These are phyloP conservation scores for Sarcocystis neurona DNA, from an alignment of 169 alveolate species.

Conservation along the genomic window DNA sequence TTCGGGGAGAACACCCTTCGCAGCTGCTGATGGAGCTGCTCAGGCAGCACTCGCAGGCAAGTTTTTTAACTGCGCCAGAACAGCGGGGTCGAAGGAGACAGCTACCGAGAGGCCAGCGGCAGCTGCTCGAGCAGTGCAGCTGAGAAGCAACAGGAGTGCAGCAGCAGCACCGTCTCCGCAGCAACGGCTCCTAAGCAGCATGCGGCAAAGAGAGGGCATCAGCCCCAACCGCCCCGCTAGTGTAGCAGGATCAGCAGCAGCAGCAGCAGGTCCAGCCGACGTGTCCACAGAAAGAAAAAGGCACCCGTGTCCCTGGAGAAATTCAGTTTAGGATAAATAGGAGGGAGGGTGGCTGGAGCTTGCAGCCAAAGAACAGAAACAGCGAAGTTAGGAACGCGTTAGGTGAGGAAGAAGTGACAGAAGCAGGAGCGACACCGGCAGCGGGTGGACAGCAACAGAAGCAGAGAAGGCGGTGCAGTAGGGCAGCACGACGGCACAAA, in stretches of 20 bases:
- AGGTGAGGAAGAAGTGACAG: no score
- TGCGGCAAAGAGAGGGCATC: background rate
- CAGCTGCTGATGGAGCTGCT: constrained; percentile 26
- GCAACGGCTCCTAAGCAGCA: background rate
- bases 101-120: background rate
- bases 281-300: background rate
- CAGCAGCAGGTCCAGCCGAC: constrained; percentile 1
- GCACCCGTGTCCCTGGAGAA: no score
- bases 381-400: no score
- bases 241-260: constrained; percentile 4
- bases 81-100: background rate
- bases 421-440: no score
- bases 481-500: no score
- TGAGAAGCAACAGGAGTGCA: background rate
- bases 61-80: no score
- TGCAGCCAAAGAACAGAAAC: no score
- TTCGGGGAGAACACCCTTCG: constrained; percentile 43
- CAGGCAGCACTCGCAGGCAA: background rate
- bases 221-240: constrained; percentile 11
- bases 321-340: no score
- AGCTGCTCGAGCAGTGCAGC: background rate
- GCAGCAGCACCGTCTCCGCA: no score
- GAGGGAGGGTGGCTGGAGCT: no score
- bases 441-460: no score
- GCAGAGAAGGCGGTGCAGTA: no score